A percentile compares a stretch with the other conserved stretches of the same genome.
Conservation (phyloP, 306 rosid genomes). For the Sphenostylis stenocarpa region DNA sequence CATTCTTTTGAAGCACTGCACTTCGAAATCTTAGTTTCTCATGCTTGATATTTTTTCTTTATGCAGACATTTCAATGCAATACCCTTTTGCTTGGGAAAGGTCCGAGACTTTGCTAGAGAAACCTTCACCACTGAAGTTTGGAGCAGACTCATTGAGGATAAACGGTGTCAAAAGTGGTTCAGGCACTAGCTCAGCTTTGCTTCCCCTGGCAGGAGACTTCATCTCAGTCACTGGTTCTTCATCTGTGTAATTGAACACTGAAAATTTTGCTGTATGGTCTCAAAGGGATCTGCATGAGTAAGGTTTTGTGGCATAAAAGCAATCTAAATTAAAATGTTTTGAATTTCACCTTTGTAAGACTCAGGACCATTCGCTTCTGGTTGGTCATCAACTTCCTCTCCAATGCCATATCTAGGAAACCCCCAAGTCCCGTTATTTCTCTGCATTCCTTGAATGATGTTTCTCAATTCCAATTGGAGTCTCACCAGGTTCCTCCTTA, state of each 20-base stretch:
- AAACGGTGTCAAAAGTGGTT: background rate
- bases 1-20: background rate
- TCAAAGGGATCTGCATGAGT: slow-evolving; percentile 4
- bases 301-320: slow-evolving; percentile 4
- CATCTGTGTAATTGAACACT: slow-evolving; percentile 40
- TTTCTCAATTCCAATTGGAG: background rate
- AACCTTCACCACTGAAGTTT: slow-evolving; percentile 24
- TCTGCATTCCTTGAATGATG: no score
- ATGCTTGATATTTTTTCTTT: background rate
- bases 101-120: slow-evolving; percentile 23
- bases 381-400: background rate
- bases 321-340: background rate
- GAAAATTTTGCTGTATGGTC: slow-evolving; percentile 38
- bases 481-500: background rate
- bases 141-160: background rate
- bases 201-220: background rate
- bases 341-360: slow-evolving; percentile 1
- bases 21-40: background rate
- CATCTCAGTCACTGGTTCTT: background rate
- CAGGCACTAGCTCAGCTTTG: background rate
- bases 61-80: background rate
- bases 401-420: background rate
- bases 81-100: slow-evolving; percentile 50
- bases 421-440: background rate
- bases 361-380: background rate